These are phyloP conservation scores for Gyrodon lividus DNA, from an alignment of 768 basidiomycete species.

Conservation along the genomic window DNA sequence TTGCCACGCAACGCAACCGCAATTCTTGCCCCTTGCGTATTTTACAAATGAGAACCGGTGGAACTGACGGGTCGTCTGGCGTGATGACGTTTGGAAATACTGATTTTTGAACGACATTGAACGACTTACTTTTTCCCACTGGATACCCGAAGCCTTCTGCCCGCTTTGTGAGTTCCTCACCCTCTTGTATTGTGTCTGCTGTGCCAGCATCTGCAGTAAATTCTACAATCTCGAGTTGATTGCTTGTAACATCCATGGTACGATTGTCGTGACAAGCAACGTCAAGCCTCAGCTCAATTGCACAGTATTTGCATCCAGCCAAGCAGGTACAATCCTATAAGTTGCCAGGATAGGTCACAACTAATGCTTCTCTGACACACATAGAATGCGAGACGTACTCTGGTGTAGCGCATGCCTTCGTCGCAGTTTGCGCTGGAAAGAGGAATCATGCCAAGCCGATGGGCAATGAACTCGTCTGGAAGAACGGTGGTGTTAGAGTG, in stretches of 20 bases:
- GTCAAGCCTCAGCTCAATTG: slow-evolving; percentile 77
- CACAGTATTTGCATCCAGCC: slow-evolving; percentile 81
- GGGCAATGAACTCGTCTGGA: slow-evolving; percentile 96
- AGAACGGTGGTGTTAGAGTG: slow-evolving; percentile 88
- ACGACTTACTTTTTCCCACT: slow-evolving; percentile 72
- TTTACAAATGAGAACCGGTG: slow-evolving; percentile 85
- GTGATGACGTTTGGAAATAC: slow-evolving; percentile 5
- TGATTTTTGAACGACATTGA: neutral
- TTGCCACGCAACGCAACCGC: slow-evolving; percentile 80
- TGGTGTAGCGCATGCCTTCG: slow-evolving; percentile 78
- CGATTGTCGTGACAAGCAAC: slow-evolving; percentile 69
- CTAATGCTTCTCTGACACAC: neutral
- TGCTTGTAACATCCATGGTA: slow-evolving; percentile 85
- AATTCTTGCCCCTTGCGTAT: slow-evolving; percentile 94
- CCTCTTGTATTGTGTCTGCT: slow-evolving; percentile 33
- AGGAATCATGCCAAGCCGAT: slow-evolving; percentile 93
- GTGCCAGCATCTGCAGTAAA: slow-evolving; percentile 40
- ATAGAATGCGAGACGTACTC: slow-evolving; percentile 44
- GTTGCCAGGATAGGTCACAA: slow-evolving; percentile 3
- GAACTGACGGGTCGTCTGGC: slow-evolving; percentile 55
- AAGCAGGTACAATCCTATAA: slow-evolving; percentile 88
- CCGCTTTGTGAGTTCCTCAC: slow-evolving; percentile 75
- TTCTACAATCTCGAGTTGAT: slow-evolving; percentile 69
- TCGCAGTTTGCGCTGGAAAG: slow-evolving; percentile 85
- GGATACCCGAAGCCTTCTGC: slow-evolving; percentile 76